Conservation (phyloP, 345 rosid genomes). For the Brassica juncea region DNA sequence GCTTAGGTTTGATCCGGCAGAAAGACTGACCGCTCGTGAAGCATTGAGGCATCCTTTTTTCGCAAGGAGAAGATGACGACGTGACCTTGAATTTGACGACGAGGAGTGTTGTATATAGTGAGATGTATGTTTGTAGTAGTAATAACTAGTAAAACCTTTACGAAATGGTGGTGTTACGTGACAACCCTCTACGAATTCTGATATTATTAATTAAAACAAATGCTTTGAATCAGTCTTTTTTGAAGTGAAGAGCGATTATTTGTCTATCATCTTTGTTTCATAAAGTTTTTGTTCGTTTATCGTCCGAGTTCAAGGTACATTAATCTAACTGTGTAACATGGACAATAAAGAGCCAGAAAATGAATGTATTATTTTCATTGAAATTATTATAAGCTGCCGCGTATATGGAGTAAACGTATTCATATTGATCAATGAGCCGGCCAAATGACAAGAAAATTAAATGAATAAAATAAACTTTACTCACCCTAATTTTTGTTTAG, state of each 20-base stretch:
- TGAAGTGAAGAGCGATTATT: conserved; percentile 1
- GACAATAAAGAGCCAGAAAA: not conserved
- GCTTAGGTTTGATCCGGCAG: conserved; percentile 63
- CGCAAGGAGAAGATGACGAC: conserved; percentile 52
- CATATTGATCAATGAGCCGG: not conserved
- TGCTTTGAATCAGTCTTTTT: conserved; percentile 16
- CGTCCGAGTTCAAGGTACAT: not conserved
- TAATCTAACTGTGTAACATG: too few species aligned
- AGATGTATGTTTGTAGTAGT: conserved; percentile 19
- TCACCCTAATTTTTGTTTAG: not conserved
- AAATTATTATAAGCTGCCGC: not conserved
- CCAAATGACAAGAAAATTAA: not conserved
- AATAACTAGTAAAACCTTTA: not conserved
- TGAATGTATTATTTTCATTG: not conserved
- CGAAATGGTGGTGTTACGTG: conserved; percentile 6
- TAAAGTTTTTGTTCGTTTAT: not conserved
- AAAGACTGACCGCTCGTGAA: conserved; percentile 74
- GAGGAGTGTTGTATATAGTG: conserved; percentile 26
- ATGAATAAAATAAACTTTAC: not conserved
- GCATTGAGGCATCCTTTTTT: conserved; percentile 84
- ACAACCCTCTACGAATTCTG: conserved; percentile 19
- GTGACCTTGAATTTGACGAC: not conserved
- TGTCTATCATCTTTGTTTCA: conserved; percentile 1
- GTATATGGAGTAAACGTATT: not conserved
- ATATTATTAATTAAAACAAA: conserved; percentile 6